Conservation (phyloP, 2,329 filamentous ascomycete genomes). For the Zymoseptoria crescenta region DNA sequence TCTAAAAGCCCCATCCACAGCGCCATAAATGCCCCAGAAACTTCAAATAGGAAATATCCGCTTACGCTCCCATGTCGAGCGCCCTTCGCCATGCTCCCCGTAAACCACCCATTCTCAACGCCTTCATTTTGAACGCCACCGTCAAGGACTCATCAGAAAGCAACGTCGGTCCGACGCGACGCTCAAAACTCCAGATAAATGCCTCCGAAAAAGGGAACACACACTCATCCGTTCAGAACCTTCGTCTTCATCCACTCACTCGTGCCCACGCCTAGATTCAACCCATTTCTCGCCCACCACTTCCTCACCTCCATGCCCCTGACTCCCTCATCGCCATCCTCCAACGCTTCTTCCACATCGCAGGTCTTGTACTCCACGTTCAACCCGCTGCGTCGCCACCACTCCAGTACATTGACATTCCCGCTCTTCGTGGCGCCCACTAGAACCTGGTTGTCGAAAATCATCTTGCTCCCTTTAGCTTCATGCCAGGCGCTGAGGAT, state of each 20-base stretch:
- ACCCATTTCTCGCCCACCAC: constrained; percentile 83
- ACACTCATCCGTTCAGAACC: constrained; percentile 43
- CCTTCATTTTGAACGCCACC: too few relatives aligned
- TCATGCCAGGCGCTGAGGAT: constrained; percentile 78
- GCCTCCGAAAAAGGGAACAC: background rate
- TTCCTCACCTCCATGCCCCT: constrained; percentile 64
- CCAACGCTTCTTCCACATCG: constrained; percentile 88
- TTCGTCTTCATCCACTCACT: constrained; percentile 86
- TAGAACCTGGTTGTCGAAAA: constrained; percentile 75
- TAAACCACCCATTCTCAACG: too few relatives aligned
- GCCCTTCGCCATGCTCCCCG: too few relatives aligned
- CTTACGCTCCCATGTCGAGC: too few relatives aligned
- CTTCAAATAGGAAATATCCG: too few relatives aligned
- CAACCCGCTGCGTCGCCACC: constrained; percentile 76
- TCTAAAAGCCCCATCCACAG: too few relatives aligned
- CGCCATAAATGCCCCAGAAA: too few relatives aligned
- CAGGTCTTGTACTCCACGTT: constrained; percentile 89
- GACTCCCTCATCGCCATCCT: constrained; percentile 65
- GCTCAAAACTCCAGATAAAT: background rate
- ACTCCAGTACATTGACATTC: constrained; percentile 76
- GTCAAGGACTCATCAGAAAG: too few relatives aligned
- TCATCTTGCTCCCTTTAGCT: constrained; percentile 65
- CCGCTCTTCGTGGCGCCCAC: constrained; percentile 83
- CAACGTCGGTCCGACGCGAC: background rate
- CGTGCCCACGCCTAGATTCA: constrained; percentile 73